Evolutionary conservation across 257 asterid genomes (phyloP), one percentile per base, ranked within the genome.

Genomic region (Parsonsia alboflavescens): DNA sequence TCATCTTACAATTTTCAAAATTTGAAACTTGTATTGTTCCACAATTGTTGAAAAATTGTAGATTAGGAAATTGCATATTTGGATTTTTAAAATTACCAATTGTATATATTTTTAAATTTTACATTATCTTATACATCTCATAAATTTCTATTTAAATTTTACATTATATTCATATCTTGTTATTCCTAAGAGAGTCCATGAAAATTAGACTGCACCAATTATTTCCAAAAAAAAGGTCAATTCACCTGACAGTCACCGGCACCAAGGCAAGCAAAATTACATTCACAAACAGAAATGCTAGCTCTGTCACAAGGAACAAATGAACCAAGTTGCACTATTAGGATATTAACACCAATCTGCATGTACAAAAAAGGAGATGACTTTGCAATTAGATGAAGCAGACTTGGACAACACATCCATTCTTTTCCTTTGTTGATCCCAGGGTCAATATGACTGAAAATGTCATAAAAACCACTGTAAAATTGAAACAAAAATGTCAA

Each of bases 241-340:
- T 84, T 80, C 79, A 94, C 97, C 92, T 95, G 99, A 85, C 99
- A 95, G 85, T 95, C 99, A 78, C 99, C 99, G 77, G 99, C 99
- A 58, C 99, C 99, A 67, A 95, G 96, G 72, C 98, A 97, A 80
- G 99, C 99, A 78, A 95, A 95, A 73, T 92, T 90, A 86, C 98
- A 95, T 81, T 92, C 99, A 17, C 98, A 97, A 36, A 95, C 76
- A 75, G 99, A 90, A 82, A 95, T 87, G 80, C 74, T 82, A 65
- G 99, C 99, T 76, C 77, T 86, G 80, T 87, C 91, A 80, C 99
- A 95, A 48, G 99, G 98, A 72, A 95, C 89, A 74, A 90, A 95
- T 26, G 90, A 92, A 54, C 99, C 99, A 68, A 95, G 75, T 88
- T 95, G 99, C 46, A 98, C 96, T 98, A 92, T 95, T 81, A 92